Evolutionary conservation across 139 green algal species (phyloP), one percentile per base, ranked within the genome.

Genomic region (Tetradesmus lagerheimii): DNA sequence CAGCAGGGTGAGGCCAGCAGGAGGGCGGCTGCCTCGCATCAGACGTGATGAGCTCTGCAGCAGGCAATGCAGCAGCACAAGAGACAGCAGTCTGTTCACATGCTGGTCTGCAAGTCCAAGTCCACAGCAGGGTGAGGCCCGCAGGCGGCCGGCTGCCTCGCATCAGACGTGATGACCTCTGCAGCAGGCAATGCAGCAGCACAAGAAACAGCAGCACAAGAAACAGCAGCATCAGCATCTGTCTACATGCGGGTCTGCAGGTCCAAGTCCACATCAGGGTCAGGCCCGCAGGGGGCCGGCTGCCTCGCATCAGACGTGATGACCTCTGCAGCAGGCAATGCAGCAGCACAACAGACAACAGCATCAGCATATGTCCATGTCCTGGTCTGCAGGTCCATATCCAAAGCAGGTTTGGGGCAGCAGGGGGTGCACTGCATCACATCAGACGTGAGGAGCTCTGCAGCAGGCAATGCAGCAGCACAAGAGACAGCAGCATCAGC

Each of bases 191-290:
- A n/a, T n/a, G 29, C 77, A 83, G 37, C 75, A 45, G 75, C 34
- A n/a, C n/a, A n/a, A n/a, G n/a, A n/a, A n/a, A n/a, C n/a, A n/a
- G n/a, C n/a, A n/a, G n/a, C n/a, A n/a, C n/a, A n/a, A n/a, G n/a
- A n/a, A 81, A 23, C 75, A 80, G 74, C 74, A 81, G 75, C 75
- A 81, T 29, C 66, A n/a, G 64, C 64, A 75, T n/a, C n/a, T n/a
- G n/a, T n/a, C n/a, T n/a, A n/a, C n/a, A 96, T 95, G 89, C 94
- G 95, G 3, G 91, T 90, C 83, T 43, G 83, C 94, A 96, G 29
- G 71, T 86, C 95, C 95, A 97, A 34, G 95, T 91, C 95, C 95
- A 97, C 57, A 97, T 89, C 57, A 93, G 90, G 39, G 95, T 84
- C 83, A 96, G 88, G 74, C 92, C 88, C 14, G 90, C 86, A 37